Conservation (phyloP, 2,329 filamentous ascomycete species). For the Trichophyton rubrum region DNA sequence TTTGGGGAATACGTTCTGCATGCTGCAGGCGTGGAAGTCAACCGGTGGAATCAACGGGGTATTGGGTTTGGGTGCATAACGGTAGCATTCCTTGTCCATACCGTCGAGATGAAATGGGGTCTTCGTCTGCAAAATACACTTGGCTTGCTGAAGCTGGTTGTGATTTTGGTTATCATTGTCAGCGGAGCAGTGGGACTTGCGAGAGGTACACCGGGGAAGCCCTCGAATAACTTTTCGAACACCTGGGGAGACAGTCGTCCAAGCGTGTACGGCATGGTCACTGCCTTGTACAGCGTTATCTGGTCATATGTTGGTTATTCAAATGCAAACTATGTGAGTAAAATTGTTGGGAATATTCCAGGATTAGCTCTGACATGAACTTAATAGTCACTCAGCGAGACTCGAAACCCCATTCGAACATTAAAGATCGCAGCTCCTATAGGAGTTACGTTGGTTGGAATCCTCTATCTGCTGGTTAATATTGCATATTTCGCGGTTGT, state of each 20-base stretch:
- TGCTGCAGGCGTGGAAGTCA: slow-evolving; percentile 30
- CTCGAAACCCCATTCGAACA: slow-evolving; percentile 45
- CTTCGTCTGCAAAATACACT: slow-evolving; percentile 39
- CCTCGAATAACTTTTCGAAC: slow-evolving; percentile 24
- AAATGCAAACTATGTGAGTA: slow-evolving; percentile 49
- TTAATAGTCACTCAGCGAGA: slow-evolving; percentile 39
- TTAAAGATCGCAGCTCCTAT: slow-evolving; percentile 45
- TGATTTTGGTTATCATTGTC: slow-evolving; percentile 37
- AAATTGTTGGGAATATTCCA: not conserved
- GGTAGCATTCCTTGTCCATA: slow-evolving; percentile 37
- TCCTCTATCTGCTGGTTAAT: slow-evolving; percentile 47
- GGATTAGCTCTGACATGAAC: slow-evolving; percentile 8
- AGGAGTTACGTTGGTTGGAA: slow-evolving; percentile 42
- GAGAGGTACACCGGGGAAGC: slow-evolving; percentile 26
- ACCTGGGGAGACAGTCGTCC: slow-evolving; percentile 28
- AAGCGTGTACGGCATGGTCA: slow-evolving; percentile 40
- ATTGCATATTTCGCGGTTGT: slow-evolving; percentile 49
- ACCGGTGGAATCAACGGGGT: slow-evolving; percentile 39
- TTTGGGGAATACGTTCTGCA: slow-evolving; percentile 42
- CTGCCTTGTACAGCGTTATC: slow-evolving; percentile 48
- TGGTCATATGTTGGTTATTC: slow-evolving; percentile 50
- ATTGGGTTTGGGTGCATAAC: slow-evolving; percentile 39
- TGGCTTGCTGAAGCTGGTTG: slow-evolving; percentile 39
- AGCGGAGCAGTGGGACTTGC: slow-evolving; percentile 30
- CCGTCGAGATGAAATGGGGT: slow-evolving; percentile 36